Evolutionary conservation across 2,329 filamentous ascomycete species (phyloP).

Genomic region (Geosmithia morbida): DNA sequence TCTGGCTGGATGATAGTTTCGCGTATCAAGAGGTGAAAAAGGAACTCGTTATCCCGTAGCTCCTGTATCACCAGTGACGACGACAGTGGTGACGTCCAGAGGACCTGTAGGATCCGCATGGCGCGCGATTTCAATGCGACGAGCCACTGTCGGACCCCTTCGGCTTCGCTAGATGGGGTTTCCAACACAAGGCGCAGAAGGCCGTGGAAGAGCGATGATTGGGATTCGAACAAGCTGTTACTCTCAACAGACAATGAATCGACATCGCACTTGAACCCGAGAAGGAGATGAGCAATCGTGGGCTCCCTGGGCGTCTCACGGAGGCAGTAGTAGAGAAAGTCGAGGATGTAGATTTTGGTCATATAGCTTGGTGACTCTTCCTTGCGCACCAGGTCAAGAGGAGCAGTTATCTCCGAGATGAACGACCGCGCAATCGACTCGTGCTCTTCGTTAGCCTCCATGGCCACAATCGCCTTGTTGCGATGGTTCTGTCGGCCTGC

Average conservation of each 20-base stretch:
- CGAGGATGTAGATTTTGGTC: conserved; percentile 72
- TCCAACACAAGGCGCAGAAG: conserved; percentile 59
- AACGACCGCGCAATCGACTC: conserved; percentile 67
- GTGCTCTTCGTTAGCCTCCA: conserved; percentile 68
- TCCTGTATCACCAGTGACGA: conserved; percentile 61
- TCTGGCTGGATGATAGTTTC: conserved; percentile 57
- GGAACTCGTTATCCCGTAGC: conserved; percentile 63
- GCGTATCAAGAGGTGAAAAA: conserved; percentile 61
- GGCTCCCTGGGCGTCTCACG: conserved; percentile 61
- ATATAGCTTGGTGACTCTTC: conserved; percentile 58
- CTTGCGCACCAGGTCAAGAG: conserved; percentile 60
- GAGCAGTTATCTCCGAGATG: conserved; percentile 49
- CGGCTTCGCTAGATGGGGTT: conserved; percentile 49
- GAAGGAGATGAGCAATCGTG: conserved; percentile 76
- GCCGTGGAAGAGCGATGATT: conserved; percentile 70
- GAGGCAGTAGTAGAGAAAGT: conserved; percentile 74
- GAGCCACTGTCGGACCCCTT: conserved; percentile 52
- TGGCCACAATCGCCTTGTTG: conserved; percentile 76
- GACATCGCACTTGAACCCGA: conserved; percentile 72
- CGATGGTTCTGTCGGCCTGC: conserved; percentile 49
- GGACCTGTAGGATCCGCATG: conserved; percentile 59
- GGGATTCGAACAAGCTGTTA: conserved; percentile 55
- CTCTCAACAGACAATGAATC: conserved; percentile 54
- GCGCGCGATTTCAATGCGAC: conserved; percentile 53
- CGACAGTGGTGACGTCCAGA: conserved; percentile 77